A percentile compares a stretch with the other conserved stretches of the same genome.
phyloP scores from a whole-genome alignment of 176 grass and related monocot genomes.

The Triticum monococcum region DNA sequence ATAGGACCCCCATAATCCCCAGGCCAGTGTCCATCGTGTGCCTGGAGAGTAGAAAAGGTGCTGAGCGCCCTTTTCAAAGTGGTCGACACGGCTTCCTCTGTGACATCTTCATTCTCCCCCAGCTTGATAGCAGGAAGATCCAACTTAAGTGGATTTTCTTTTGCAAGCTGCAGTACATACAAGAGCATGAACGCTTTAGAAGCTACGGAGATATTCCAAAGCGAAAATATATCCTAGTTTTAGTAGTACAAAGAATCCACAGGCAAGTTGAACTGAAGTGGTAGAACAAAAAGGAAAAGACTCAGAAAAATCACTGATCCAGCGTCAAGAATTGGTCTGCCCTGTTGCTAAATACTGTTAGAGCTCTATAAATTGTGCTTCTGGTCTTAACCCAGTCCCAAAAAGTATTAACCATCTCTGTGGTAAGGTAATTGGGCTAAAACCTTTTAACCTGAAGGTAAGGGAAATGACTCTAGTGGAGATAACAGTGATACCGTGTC shows the following conservation, averaged over 20 bases:
- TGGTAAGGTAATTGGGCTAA: not conserved
- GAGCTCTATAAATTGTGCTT: not conserved
- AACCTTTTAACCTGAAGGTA: not conserved
- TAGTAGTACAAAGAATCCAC: not conserved
- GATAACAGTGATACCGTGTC: not conserved
- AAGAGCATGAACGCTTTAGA: not conserved
- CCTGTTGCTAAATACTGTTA: not conserved
- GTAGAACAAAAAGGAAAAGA: not conserved
- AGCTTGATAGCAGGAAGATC: conserved; percentile 62
- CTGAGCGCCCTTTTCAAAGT: conserved; percentile 65
- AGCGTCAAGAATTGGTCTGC: not conserved
- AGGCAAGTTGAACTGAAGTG: not conserved
- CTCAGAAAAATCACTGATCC: not conserved
- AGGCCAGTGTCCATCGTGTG: conserved; percentile 88
- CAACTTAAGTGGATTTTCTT: conserved; percentile 62
- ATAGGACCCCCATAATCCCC: conserved; percentile 88
- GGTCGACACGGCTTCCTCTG: conserved; percentile 51
- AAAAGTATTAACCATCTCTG: not conserved
- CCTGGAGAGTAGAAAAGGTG: conserved; percentile 66
- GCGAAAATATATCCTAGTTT: not conserved
- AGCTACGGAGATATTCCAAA: not conserved
- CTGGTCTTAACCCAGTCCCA: not conserved
- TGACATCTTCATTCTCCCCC: conserved; percentile 69
- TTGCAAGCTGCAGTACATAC: conserved; percentile 61
- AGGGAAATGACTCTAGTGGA: not conserved